Conservation (phyloP, 805 yeast genomes). For the Candida andamanensis region DNA sequence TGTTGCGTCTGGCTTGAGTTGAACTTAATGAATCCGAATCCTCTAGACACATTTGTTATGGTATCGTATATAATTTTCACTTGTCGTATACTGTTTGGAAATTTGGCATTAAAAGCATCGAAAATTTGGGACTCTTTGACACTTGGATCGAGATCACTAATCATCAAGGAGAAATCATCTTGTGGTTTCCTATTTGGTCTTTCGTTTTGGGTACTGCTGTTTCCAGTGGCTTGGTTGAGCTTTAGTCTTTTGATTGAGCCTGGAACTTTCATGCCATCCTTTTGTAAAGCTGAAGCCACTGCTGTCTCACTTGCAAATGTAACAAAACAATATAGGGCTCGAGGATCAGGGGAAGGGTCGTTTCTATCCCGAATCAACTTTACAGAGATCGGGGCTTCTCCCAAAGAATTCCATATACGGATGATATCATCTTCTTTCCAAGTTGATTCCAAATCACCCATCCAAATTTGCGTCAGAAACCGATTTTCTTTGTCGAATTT, state of each 20-base stretch:
- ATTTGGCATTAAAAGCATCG: slow-evolving; percentile 62
- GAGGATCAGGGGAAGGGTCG: slow-evolving; percentile 30
- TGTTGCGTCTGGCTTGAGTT: slow-evolving; percentile 59
- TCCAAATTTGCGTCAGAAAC: slow-evolving; percentile 51
- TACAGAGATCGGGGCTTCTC: slow-evolving; percentile 55
- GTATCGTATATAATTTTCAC: slow-evolving; percentile 79
- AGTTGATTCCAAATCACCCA: slow-evolving; percentile 86
- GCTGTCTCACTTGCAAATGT: slow-evolving; percentile 58
- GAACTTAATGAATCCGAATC: slow-evolving; percentile 89
- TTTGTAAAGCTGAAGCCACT: slow-evolving; percentile 60
- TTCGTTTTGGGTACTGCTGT: slow-evolving; percentile 1
- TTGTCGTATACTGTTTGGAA: slow-evolving; percentile 62
- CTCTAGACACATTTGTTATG: slow-evolving; percentile 63
- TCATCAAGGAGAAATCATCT: slow-evolving; percentile 56
- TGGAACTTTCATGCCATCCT: slow-evolving; percentile 69
- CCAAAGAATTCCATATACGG: slow-evolving; percentile 64
- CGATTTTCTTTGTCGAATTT: background rate
- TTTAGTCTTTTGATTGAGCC: slow-evolving; percentile 57
- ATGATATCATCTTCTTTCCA: slow-evolving; percentile 72
- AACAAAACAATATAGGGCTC: slow-evolving; percentile 64
- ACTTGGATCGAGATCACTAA: slow-evolving; percentile 77
- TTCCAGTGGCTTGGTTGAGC: slow-evolving; percentile 76
- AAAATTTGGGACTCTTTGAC: slow-evolving; percentile 62
- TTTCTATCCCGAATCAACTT: slow-evolving; percentile 69
- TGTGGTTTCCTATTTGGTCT: slow-evolving; percentile 4